These are phyloP conservation scores for Fusarium sp. DNA, from an alignment of 2,329 filamentous ascomycete genomes.

Conservation along the genomic window DNA sequence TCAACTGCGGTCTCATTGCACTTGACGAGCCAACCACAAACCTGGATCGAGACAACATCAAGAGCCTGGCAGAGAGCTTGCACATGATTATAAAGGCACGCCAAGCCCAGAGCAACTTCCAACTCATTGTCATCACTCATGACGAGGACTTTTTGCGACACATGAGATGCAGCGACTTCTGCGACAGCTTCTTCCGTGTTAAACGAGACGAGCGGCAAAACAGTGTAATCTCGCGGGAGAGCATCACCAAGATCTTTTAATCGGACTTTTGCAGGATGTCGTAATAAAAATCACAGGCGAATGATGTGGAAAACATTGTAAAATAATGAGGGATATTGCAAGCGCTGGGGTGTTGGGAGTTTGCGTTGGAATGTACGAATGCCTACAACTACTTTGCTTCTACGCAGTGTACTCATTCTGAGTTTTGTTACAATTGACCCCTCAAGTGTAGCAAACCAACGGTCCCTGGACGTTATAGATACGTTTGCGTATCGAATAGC, in stretches of 20 bases:
- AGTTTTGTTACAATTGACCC: background rate
- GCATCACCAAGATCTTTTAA: slow-evolving; percentile 60
- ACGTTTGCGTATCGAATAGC: no score
- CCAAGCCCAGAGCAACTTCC: slow-evolving; percentile 90
- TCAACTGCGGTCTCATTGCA: slow-evolving; percentile 94
- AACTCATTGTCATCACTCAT: slow-evolving; percentile 98
- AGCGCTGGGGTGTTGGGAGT: background rate
- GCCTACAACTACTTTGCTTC: background rate
- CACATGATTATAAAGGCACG: slow-evolving; percentile 87
- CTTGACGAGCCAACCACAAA: slow-evolving; percentile 98
- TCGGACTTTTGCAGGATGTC: background rate
- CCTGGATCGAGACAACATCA: slow-evolving; percentile 93
- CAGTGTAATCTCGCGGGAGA: slow-evolving; percentile 80
- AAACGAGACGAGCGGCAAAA: slow-evolving; percentile 85
- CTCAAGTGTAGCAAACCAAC: background rate
- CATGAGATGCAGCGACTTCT: slow-evolving; percentile 95
- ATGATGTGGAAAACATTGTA: slow-evolving; percentile 2
- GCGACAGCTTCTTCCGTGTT: slow-evolving; percentile 90
- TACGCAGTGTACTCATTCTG: background rate
- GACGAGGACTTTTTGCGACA: slow-evolving; percentile 94
- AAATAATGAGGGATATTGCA: slow-evolving; percentile 5
- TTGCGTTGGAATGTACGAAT: slow-evolving; percentile 17
- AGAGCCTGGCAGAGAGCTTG: slow-evolving; percentile 82
- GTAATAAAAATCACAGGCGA: background rate
- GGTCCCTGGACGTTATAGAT: background rate